Conservation (phyloP, 2,329 filamentous ascomycete genomes). For the Penicillium sp. region DNA sequence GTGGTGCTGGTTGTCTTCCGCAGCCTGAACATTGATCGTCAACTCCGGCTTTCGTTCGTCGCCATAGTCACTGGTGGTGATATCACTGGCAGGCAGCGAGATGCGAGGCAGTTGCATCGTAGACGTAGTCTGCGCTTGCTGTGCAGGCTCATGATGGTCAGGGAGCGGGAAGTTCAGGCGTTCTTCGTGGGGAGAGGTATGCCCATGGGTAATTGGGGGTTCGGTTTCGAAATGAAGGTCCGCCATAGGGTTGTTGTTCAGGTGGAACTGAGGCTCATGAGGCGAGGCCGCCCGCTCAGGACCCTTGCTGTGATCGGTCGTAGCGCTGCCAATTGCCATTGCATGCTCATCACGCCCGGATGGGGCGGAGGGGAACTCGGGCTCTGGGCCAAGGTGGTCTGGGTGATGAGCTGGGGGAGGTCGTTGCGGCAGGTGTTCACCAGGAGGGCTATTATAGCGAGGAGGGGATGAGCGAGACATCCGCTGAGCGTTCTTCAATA, state of each 20-base stretch:
- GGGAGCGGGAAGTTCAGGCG: constrained; percentile 27
- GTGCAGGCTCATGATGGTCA: constrained; percentile 17
- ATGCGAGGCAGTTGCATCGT: constrained; percentile 35
- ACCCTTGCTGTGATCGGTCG: constrained; percentile 4
- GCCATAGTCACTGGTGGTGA: constrained; percentile 58
- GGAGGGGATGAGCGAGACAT: constrained; percentile 60
- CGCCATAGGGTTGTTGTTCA: constrained; percentile 8
- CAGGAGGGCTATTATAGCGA: constrained; percentile 24
- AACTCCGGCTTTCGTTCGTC: constrained; percentile 55
- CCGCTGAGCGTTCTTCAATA: constrained; percentile 59
- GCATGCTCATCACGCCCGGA: constrained; percentile 17
- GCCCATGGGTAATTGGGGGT: background rate
- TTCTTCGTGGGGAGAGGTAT: constrained; percentile 13
- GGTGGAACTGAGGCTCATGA: constrained; percentile 18
- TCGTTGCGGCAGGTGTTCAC: constrained; percentile 14
- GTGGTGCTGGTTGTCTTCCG: constrained; percentile 26
- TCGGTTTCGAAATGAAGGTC: constrained; percentile 26
- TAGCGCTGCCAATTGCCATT: constrained; percentile 18
- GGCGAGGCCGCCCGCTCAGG: constrained; percentile 2
- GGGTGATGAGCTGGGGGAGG: constrained; percentile 12
- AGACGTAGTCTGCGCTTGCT: constrained; percentile 21
- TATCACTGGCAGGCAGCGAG: constrained; percentile 50
- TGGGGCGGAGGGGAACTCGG: constrained; percentile 11
- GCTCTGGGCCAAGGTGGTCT: constrained; percentile 18
- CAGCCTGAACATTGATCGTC: constrained; percentile 38